phyloP scores from a whole-genome alignment of 139 green algal genomes.

The Astrephomene gubernaculifera region DNA sequence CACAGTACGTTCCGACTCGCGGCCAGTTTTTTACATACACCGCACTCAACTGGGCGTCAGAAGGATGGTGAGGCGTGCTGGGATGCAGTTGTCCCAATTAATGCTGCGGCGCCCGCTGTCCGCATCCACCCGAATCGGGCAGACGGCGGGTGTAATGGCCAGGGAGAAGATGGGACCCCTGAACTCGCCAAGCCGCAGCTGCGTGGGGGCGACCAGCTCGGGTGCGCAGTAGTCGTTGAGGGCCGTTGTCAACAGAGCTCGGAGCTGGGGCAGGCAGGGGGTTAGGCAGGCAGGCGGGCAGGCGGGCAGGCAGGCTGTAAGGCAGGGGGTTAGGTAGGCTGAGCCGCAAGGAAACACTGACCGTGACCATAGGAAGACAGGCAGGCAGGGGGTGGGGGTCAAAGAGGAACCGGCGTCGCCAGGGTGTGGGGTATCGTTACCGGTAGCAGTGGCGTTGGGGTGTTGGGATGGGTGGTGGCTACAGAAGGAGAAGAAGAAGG shows the following conservation, averaged over 20 bases:
- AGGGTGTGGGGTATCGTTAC: not conserved
- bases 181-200: conserved; percentile 5
- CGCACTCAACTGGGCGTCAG: no score
- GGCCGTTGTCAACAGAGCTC: conserved; percentile 15
- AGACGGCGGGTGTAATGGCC: not conserved
- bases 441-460: not conserved
- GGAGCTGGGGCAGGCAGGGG: not conserved
- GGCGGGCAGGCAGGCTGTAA: not conserved
- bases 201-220: not conserved
- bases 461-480: not conserved
- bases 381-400: not conserved
- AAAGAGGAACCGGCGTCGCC: not conserved
- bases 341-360: no score
- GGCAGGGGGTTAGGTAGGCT: no score
- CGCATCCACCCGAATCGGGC: conserved; percentile 17
- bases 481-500: not conserved
- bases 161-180: not conserved
- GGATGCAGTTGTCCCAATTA: conserved; percentile 17
- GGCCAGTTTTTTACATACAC: no score
- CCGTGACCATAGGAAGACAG: no score
- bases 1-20: no score
- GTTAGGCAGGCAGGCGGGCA: no score
- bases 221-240: conserved; percentile 41
- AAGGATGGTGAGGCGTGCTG: no score
- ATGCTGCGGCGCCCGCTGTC: conserved; percentile 8